A percentile compares a stretch with the other conserved stretches of the same genome.
phyloP scores from a whole-genome alignment of 1,284 basidiomycete genomes.

The Mycena sp. region DNA sequence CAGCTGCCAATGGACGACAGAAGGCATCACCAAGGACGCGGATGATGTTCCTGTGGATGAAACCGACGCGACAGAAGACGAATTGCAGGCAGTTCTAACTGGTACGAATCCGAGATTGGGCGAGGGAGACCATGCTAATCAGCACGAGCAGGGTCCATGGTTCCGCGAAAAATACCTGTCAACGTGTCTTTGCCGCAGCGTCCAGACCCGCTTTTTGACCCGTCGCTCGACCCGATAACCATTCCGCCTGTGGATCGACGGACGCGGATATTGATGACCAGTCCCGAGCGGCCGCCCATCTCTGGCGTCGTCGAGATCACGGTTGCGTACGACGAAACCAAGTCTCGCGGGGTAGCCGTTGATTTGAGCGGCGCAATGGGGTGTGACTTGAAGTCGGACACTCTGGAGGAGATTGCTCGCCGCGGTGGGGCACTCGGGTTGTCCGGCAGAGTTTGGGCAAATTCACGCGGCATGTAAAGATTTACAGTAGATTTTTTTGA shows the following conservation, averaged over 20 bases:
- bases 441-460: constrained; percentile 59
- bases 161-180: constrained; percentile 69
- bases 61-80: constrained; percentile 58
- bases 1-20: constrained; percentile 69
- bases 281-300: constrained; percentile 69
- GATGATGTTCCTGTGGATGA: constrained; percentile 46
- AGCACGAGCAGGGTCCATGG: constrained; percentile 54
- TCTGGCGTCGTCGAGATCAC: constrained; percentile 68
- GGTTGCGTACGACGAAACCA: constrained; percentile 62
- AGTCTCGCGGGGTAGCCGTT: constrained; percentile 61
- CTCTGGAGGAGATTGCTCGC: constrained; percentile 60
- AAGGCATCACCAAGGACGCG: constrained; percentile 50
- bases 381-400: constrained; percentile 58
- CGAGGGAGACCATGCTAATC: constrained; percentile 18
- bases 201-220: constrained; percentile 57
- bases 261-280: constrained; percentile 61
- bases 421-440: constrained; percentile 62
- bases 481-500: neutral
- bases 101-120: constrained; percentile 51
- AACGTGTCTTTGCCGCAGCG: constrained; percentile 61
- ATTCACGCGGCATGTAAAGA: constrained; percentile 38
- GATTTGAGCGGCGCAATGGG: constrained; percentile 69
- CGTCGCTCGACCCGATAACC: constrained; percentile 50
- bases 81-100: constrained; percentile 65
- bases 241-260: constrained; percentile 48